phyloP scores from a whole-genome alignment of 495 filamentous ascomycete genomes.

The Zalerion maritima region DNA sequence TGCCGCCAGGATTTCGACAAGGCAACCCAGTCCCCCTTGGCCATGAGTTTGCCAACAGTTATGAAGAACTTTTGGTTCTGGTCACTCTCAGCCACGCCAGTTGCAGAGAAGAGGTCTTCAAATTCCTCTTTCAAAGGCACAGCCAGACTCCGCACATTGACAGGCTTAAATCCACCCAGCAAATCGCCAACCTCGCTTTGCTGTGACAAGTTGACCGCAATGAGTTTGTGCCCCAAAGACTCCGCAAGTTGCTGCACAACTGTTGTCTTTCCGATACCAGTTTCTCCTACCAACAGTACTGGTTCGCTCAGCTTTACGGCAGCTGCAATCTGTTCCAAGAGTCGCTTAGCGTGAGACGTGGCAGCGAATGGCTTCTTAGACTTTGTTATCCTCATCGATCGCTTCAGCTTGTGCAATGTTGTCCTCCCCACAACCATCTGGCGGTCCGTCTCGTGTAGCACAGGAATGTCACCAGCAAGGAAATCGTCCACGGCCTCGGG shows the following conservation, averaged over 20 bases:
- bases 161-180: constrained; percentile 88
- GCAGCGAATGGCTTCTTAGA: constrained; percentile 50
- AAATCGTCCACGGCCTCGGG: constrained; percentile 61
- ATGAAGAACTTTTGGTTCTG: constrained; percentile 80
- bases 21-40: constrained; percentile 69
- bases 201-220: constrained; percentile 88
- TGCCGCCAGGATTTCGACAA: constrained; percentile 78
- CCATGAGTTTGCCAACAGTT: constrained; percentile 60
- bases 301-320: constrained; percentile 75
- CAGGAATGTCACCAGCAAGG: constrained; percentile 50
- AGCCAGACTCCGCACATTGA: constrained; percentile 74
- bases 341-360: constrained; percentile 52
- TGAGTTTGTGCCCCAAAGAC: constrained; percentile 64
- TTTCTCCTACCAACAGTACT: constrained; percentile 87
- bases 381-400: constrained; percentile 25
- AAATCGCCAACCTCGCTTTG: constrained; percentile 92
- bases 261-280: constrained; percentile 94
- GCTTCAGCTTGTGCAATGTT: constrained; percentile 32
- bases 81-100: constrained; percentile 62
- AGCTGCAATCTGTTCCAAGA: constrained; percentile 74
- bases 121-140: constrained; percentile 89
- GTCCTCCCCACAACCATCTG: constrained; percentile 55
- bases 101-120: constrained; percentile 70
- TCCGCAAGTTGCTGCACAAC: constrained; percentile 85
- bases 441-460: constrained; percentile 40